Percentiles rank a stretch among this genome's conserved stretches.
These are phyloP conservation scores for Salvia hispanica DNA, from an alignment of 257 asterid species.

Conservation along the genomic window DNA sequence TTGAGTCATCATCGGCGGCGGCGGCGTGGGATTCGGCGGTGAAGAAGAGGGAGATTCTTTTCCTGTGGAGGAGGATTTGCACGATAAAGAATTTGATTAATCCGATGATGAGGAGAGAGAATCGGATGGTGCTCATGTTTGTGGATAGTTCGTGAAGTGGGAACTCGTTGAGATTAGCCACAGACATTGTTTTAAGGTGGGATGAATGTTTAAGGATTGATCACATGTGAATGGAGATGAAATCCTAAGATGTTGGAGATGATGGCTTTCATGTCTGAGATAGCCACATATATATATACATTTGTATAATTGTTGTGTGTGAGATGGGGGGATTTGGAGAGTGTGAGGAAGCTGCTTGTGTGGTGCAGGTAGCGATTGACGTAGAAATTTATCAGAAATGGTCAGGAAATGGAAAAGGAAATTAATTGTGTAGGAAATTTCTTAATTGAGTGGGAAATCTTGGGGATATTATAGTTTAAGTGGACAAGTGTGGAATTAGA, in stretches of 20 bases:
- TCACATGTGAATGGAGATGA: neutral
- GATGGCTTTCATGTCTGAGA: conserved; percentile 3
- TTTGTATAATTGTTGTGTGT: neutral
- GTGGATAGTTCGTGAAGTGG: conserved; percentile 35
- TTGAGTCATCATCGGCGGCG: no score
- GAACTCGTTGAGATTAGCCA: conserved; percentile 34
- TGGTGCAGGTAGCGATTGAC: conserved; percentile 26
- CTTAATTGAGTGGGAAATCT: conserved; percentile 8
- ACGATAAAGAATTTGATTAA: conserved; percentile 37
- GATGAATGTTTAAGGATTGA: no score
- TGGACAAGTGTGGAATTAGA: conserved; percentile 23
- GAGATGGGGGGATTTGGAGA: neutral
- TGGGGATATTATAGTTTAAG: conserved; percentile 21
- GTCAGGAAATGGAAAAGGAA: conserved; percentile 4
- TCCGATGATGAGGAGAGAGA: conserved; percentile 37
- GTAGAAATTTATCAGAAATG: conserved; percentile 3
- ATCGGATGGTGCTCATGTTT: conserved; percentile 31
- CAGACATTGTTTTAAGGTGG: conserved; percentile 46
- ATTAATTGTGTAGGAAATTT: conserved; percentile 20
- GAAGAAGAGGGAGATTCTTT: conserved; percentile 35
- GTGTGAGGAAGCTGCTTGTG: conserved; percentile 35
- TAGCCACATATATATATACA: conserved; percentile 14
- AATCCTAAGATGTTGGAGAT: conserved; percentile 1
- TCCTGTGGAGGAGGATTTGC: conserved; percentile 34
- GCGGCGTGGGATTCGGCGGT: neutral